These are phyloP conservation scores for Tinospora cordifolia DNA, from an alignment of 164 flowering plant genomes.

Conservation along the genomic window DNA sequence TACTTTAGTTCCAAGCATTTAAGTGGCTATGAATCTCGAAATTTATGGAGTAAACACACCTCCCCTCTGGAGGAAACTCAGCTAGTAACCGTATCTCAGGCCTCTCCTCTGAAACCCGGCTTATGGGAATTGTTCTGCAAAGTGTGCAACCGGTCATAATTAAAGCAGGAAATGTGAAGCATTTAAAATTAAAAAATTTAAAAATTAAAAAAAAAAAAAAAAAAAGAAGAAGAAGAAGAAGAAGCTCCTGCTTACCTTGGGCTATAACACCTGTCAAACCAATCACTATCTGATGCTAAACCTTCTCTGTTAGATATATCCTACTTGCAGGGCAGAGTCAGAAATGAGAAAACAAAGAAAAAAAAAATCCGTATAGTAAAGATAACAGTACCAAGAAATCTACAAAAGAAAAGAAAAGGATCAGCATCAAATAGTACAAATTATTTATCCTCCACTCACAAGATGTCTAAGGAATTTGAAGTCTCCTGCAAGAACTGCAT, in stretches of 20 bases:
- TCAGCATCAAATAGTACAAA: background rate
- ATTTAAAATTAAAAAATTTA: constrained; percentile 2
- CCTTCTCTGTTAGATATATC: constrained; percentile 93
- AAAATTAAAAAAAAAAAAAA: too few species aligned
- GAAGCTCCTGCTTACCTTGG: constrained; percentile 37
- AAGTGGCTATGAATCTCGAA: constrained; percentile 3
- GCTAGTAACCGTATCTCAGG: constrained; percentile 61
- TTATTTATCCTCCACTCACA: constrained; percentile 40
- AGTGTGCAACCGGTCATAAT: constrained; percentile 1
- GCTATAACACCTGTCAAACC: constrained; percentile 52
- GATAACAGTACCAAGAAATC: background rate
- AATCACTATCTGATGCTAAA: constrained; percentile 68
- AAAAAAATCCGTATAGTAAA: constrained; percentile 4
- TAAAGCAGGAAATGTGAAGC: background rate
- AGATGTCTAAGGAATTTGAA: constrained; percentile 58
- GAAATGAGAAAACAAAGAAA: background rate
- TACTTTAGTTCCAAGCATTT: background rate
- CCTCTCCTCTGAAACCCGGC: constrained; percentile 51
- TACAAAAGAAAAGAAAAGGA: background rate
- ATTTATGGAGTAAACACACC: constrained; percentile 30
- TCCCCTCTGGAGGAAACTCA: constrained; percentile 73
- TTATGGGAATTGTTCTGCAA: constrained; percentile 48
- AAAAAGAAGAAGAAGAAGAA: too few species aligned
- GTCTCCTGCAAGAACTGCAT: constrained; percentile 59
- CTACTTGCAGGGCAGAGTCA: constrained; percentile 28